A percentile compares a stretch with the other conserved stretches of the same genome.
Evolutionary conservation across 129 eudicot species (phyloP).

Genomic region (Pittosporum tobira): DNA sequence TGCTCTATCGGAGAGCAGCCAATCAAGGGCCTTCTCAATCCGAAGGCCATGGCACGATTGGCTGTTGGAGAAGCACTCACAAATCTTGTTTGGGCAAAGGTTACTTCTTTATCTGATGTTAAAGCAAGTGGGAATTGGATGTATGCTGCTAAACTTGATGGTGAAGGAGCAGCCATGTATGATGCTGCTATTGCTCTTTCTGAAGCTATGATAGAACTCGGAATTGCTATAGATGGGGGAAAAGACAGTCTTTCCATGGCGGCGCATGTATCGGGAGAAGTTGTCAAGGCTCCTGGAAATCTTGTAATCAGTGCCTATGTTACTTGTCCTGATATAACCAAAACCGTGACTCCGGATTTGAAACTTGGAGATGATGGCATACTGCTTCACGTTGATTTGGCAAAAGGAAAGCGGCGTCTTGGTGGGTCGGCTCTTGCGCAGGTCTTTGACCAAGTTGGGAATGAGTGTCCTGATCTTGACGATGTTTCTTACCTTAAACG

Average conservation of each 20-base stretch:
- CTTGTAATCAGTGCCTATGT: slow-evolving; percentile 88
- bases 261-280: slow-evolving; percentile 67
- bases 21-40: slow-evolving; percentile 68
- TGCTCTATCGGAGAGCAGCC: slow-evolving; percentile 97
- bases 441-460: slow-evolving; percentile 88
- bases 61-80: slow-evolving; percentile 96
- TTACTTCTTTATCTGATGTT: slow-evolving; percentile 72
- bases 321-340: slow-evolving; percentile 89
- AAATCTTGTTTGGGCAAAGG: slow-evolving; percentile 91
- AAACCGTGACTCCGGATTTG: slow-evolving; percentile 87
- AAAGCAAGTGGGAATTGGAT: slow-evolving; percentile 99
- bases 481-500: slow-evolving; percentile 68
- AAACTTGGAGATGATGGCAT: slow-evolving; percentile 73
- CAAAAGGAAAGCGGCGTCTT: slow-evolving; percentile 69
- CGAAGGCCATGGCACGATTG: slow-evolving; percentile 91
- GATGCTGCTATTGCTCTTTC: slow-evolving; percentile 89
- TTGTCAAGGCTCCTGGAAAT: slow-evolving; percentile 96
- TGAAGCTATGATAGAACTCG: slow-evolving; percentile 85
- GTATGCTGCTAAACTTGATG: slow-evolving; percentile 96
- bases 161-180: slow-evolving; percentile 95
- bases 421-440: slow-evolving; percentile 52
- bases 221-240: slow-evolving; percentile 95
- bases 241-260: slow-evolving; percentile 99
- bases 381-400: slow-evolving; percentile 74
- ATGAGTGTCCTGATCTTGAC: slow-evolving; percentile 80